A percentile compares a stretch with the other conserved stretches of the same genome.
These are phyloP conservation scores for Porphyra umbilicalis DNA, from an alignment of 31 red algal species.

Conservation along the genomic window DNA sequence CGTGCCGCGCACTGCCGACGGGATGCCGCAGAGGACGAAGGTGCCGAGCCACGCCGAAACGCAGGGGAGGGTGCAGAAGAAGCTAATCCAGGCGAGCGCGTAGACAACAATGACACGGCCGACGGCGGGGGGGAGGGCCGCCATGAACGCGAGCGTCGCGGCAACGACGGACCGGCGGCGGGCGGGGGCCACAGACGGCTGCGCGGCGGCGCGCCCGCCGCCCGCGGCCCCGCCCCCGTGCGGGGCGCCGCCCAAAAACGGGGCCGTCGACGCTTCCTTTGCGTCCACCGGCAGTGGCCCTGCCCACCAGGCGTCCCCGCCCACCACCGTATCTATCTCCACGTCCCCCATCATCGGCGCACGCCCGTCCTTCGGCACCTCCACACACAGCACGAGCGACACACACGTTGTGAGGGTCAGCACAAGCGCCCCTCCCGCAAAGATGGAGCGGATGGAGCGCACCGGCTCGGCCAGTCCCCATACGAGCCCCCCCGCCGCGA, in stretches of 20 bases:
- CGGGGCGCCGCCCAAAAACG: too few species aligned
- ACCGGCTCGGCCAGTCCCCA: conserved; percentile 48
- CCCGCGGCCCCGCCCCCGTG: too few species aligned
- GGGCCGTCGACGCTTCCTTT: too few species aligned
- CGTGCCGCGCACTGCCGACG: conserved; percentile 23
- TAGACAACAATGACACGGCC: conserved; percentile 40
- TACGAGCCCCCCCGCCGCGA: conserved; percentile 40
- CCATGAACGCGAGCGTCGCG: too few species aligned
- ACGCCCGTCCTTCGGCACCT: conserved; percentile 13
- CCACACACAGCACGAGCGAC: conserved; percentile 28
- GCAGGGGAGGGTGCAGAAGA: conserved; percentile 42
- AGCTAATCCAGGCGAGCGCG: conserved; percentile 47
- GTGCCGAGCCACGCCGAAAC: conserved; percentile 53
- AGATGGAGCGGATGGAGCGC: conserved; percentile 21
- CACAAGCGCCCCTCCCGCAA: conserved; percentile 26
- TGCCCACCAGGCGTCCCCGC: too few species aligned
- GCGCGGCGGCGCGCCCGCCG: too few species aligned
- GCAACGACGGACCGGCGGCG: too few species aligned
- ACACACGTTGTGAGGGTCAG: conserved; percentile 19
- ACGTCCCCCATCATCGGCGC: neutral
- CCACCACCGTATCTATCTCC: conserved; percentile 1
- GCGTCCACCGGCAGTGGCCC: too few species aligned
- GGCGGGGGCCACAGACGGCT: too few species aligned
- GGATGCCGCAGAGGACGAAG: conserved; percentile 38
- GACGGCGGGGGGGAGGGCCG: conserved; percentile 38